Conservation (phyloP, 305 asterid genomes). For the Fraxinus nigra region DNA sequence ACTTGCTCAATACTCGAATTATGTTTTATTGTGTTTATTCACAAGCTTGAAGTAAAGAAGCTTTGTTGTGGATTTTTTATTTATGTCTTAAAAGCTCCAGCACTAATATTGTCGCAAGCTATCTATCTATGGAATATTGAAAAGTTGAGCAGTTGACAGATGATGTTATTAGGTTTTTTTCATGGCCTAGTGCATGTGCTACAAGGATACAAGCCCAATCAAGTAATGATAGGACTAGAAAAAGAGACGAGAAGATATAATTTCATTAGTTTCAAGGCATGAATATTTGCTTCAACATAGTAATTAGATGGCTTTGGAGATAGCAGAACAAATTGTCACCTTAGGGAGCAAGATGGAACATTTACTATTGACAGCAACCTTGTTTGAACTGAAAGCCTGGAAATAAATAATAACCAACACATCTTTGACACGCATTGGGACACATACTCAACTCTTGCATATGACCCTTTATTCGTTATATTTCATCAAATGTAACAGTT, state of each 20-base stretch:
- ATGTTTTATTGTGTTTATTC: neutral
- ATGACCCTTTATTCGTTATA: neutral
- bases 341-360: neutral
- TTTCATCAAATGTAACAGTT: neutral
- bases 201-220: neutral
- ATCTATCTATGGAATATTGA: neutral
- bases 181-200: neutral
- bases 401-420: neutral
- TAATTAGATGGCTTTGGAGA: neutral
- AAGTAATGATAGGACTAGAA: neutral
- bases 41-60: neutral
- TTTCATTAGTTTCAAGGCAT: neutral
- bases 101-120: neutral
- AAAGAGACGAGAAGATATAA: neutral
- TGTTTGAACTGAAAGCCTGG: neutral
- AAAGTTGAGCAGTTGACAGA: neutral
- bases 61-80: neutral
- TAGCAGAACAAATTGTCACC: neutral
- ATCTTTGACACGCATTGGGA: neutral
- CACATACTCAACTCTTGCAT: neutral
- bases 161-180: neutral
- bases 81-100: neutral
- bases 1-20: neutral
- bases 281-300: neutral
- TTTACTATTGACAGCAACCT: neutral